Evolutionary conservation across 2,329 filamentous ascomycete genomes (phyloP), one percentile per base, ranked within the genome.

Genomic region (Chaetomiaceae sp.): DNA sequence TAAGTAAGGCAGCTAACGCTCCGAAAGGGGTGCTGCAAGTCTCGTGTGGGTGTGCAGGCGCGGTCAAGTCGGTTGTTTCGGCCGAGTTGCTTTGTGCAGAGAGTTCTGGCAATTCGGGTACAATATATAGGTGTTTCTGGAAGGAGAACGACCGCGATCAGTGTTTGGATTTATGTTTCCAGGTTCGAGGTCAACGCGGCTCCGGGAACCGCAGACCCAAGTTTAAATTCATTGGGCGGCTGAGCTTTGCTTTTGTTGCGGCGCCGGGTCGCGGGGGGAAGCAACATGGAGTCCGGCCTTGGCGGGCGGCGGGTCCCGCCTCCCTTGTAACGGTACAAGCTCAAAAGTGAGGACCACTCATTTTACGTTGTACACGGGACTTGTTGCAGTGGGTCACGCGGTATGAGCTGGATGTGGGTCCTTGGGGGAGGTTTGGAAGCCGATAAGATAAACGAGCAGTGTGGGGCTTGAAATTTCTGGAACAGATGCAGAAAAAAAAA

Each of bases 381-480:
- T n/a, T 20, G 39, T 42, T 42, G 39, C 39, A 7, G 39, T 15
- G 39, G 39, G 29, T 3, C 15, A 27, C 15, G 39, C 39, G 39
- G 39, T 42, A 23, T 42, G 39, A n/a, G n/a, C n/a, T n/a, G n/a
- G n/a, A n/a, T n/a, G n/a, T n/a, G n/a, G n/a, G n/a, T n/a, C n/a
- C n/a, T n/a, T n/a, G n/a, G n/a, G n/a, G n/a, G n/a, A n/a, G n/a
- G n/a, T n/a, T n/a, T n/a, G n/a, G n/a, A 31, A 12, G 3, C 27
- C 40, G 58, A 62, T 60, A 62, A 59, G 58, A 59, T 60, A 58
- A 27, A 54, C 12, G 9, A 38, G 25, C 17, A 20, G 43, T 49
- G 50, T 33, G 54, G 52, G 53, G 36, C 5, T 43, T 48, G 42
- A 61, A 57, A 48, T 59, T 61, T 61, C 45, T 46, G 25, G 47